phyloP scores from a whole-genome alignment of 2,329 filamentous ascomycete genomes.

The Aquanectria penicillioides region DNA sequence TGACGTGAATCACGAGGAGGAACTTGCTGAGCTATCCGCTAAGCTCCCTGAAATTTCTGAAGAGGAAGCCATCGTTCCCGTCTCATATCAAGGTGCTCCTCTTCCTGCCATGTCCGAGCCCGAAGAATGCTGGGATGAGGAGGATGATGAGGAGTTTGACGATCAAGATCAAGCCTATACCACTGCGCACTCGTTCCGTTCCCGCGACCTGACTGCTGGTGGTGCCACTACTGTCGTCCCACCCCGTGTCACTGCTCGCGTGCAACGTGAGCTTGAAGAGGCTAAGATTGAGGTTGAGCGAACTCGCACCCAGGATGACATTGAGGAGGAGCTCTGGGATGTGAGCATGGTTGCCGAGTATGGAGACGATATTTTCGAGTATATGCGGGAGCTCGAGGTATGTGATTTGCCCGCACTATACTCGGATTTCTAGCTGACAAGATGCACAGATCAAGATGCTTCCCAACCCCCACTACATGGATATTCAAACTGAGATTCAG shows the following conservation, averaged over 20 bases:
- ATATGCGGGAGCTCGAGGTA: slow-evolving; percentile 91
- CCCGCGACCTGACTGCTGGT: slow-evolving; percentile 69
- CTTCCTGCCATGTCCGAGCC: slow-evolving; percentile 50
- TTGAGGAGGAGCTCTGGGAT: slow-evolving; percentile 91
- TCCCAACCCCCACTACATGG: slow-evolving; percentile 95
- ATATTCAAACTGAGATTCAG: slow-evolving; percentile 94
- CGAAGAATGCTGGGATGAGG: slow-evolving; percentile 83
- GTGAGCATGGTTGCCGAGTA: slow-evolving; percentile 99
- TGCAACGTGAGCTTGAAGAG: slow-evolving; percentile 76
- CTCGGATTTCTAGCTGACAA: slow-evolving; percentile 35
- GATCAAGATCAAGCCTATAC: slow-evolving; percentile 74
- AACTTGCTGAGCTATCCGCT: slow-evolving; percentile 34
- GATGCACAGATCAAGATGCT: slow-evolving; percentile 74
- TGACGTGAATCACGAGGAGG: slow-evolving; percentile 37
- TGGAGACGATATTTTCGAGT: slow-evolving; percentile 92
- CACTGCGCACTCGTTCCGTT: slow-evolving; percentile 79
- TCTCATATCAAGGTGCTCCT: slow-evolving; percentile 37
- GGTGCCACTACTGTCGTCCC: slow-evolving; percentile 70
- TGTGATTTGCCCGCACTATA: slow-evolving; percentile 34
- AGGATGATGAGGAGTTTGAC: slow-evolving; percentile 76
- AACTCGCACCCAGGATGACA: slow-evolving; percentile 74
- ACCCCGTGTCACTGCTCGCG: slow-evolving; percentile 75
- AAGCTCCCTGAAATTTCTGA: slow-evolving; percentile 46
- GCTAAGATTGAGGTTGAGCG: slow-evolving; percentile 75
- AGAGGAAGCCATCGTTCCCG: slow-evolving; percentile 38